Base-by-base conservation (phyloP, 1,284 basidiomycete species). In the Afroboletus lepidellus region DNA sequence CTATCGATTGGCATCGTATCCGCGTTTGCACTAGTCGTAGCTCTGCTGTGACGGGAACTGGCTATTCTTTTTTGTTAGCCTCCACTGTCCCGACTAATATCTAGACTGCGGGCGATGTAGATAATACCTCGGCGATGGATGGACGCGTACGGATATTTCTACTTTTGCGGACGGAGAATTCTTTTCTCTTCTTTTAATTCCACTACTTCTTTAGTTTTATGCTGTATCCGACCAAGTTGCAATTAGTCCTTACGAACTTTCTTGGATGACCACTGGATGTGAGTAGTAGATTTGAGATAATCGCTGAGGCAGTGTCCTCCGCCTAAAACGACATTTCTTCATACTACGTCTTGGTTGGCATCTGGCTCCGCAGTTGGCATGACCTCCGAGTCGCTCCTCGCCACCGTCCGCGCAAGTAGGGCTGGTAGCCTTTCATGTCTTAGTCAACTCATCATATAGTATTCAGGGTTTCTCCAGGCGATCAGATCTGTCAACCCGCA, bases 401-500 rank as follows among this genome's bases (percentile, higher is more conserved):
- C 71, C 38, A 70, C 69, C 45, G 77, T 82, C 58, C 79, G 77
- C 55, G 70, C 72, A 56, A 84, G 83, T 85, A 68, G 56, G 80
- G 53, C 15, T 43, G 38, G 37, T 41, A 34, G 21, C 30, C 39
- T 46, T 38, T 24, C 32, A 4, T 27, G 7, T 37, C 27, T 29
- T 23, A n/a, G 37, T 52, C 23, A 9, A 50, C 50, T 58, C 50
- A 53, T 30, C 23, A 50, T 11, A 12, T 49, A 18, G 24, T 37
- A 23, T 48, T 13, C 62, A 92, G 89, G 85, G 66, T 90, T 92
- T 67, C 76, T 92, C 52, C 85, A 90, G 51, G 84, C 86, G 24
- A 87, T 92, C 65, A 81, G 87, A 69, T 89, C 87, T 45, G 83
- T 92, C 42, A 85, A 91, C 63, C 90, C 91, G 3, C 82, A 85